These are phyloP conservation scores for Friedmanniomyces simplex DNA, from an alignment of 495 filamentous ascomycete genomes.

Conservation along the genomic window DNA sequence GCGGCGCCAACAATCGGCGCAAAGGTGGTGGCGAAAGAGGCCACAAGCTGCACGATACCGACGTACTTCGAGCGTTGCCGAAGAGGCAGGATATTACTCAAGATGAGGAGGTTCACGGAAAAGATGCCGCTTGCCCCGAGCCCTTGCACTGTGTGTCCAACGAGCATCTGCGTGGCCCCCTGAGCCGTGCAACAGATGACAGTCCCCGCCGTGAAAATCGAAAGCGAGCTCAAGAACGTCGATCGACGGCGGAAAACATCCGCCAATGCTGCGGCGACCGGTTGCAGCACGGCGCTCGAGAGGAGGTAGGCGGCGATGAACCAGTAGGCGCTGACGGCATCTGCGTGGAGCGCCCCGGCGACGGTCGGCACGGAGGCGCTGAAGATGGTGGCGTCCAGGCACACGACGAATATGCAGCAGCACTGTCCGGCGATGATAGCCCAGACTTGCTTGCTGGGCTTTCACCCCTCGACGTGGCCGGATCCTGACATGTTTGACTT, in stretches of 20 bases:
- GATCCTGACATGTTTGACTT: too few species aligned
- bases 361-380: constrained; percentile 38
- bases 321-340: constrained; percentile 44
- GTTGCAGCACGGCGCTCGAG: constrained; percentile 46
- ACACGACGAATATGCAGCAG: constrained; percentile 33
- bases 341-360: constrained; percentile 35
- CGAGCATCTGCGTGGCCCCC: constrained; percentile 15
- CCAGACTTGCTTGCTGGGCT: constrained; percentile 1
- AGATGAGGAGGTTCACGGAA: too few species aligned
- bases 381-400: constrained; percentile 47
- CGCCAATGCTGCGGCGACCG: constrained; percentile 43
- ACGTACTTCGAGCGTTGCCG: too few species aligned
- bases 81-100: too few species aligned
- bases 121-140: constrained; percentile 28
- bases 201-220: constrained; percentile 29
- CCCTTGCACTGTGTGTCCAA: constrained; percentile 24
- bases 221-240: constrained; percentile 31
- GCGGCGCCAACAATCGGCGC: too few species aligned
- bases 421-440: neutral
- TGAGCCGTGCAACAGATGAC: constrained; percentile 16
- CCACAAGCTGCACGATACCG: too few species aligned
- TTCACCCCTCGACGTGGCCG: neutral
- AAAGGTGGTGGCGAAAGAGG: too few species aligned
- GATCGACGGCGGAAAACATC: constrained; percentile 38
- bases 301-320: constrained; percentile 48